phyloP scores from a whole-genome alignment of 805 yeast genomes.

The Dipodascus albidus region DNA sequence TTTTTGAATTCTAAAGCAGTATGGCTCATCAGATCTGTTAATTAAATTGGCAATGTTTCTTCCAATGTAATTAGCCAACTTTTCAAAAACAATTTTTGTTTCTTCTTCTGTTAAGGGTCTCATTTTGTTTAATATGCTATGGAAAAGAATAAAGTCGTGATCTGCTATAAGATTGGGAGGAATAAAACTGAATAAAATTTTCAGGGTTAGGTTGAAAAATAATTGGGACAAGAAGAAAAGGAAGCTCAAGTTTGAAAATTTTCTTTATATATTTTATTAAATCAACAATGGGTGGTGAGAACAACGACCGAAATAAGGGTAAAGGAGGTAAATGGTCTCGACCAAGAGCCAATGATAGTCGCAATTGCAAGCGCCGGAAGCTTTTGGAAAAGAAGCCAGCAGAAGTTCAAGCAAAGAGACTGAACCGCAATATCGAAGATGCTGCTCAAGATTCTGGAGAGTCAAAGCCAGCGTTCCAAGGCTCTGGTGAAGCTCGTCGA shows the following conservation, averaged over 20 bases:
- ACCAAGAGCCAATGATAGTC: background rate
- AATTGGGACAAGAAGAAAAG: background rate
- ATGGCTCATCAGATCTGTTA: conserved; percentile 74
- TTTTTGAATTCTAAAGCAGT: conserved; percentile 90
- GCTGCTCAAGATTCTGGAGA: background rate
- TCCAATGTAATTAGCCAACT: conserved; percentile 94
- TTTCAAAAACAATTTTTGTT: conserved; percentile 90
- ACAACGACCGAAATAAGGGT: background rate
- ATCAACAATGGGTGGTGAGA: background rate
- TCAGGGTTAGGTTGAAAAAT: background rate
- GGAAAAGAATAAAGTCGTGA: background rate
- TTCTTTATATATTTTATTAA: no score
- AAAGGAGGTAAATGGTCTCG: background rate
- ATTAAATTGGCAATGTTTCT: conserved; percentile 81
- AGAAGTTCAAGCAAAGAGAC: background rate
- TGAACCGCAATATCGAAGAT: background rate
- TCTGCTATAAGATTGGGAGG: background rate
- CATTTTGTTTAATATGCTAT: conserved; percentile 34
- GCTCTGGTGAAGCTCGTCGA: conserved; percentile 12
- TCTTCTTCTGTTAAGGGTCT: conserved; percentile 95
- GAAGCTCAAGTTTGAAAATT: background rate
- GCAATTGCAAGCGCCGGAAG: background rate
- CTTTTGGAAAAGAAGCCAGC: background rate
- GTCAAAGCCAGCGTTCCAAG: background rate
- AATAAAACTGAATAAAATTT: no score